phyloP scores from a whole-genome alignment of 768 basidiomycete genomes.

The Rhizopogon sp. region DNA sequence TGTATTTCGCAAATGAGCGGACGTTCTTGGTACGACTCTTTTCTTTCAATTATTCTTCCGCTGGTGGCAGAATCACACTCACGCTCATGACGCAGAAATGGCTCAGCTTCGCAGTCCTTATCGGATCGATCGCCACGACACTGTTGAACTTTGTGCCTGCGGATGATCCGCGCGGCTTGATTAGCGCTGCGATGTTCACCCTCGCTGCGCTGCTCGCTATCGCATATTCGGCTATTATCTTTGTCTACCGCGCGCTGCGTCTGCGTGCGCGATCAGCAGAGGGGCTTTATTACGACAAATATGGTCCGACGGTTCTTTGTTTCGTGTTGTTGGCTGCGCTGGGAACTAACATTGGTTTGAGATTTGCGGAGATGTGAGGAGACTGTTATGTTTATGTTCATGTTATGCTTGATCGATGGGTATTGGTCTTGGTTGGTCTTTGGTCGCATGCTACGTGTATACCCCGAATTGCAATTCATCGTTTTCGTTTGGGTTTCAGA shows the following conservation, averaged over 20 bases:
- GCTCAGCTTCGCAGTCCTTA: slow-evolving; percentile 82
- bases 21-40: slow-evolving; percentile 77
- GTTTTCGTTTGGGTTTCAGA: too few species aligned
- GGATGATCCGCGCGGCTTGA: slow-evolving; percentile 70
- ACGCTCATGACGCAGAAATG: slow-evolving; percentile 57
- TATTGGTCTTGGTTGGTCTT: too few species aligned
- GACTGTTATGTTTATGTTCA: not conserved
- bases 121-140: slow-evolving; percentile 86
- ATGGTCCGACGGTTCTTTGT: slow-evolving; percentile 76
- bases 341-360: slow-evolving; percentile 68
- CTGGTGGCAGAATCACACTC: not conserved
- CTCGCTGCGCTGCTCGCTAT: slow-evolving; percentile 85
- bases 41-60: not conserved
- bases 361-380: slow-evolving; percentile 48
- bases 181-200: slow-evolving; percentile 87
- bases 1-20: slow-evolving; percentile 93
- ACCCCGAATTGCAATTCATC: too few species aligned
- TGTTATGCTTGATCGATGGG: too few species aligned
- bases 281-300: slow-evolving; percentile 86
- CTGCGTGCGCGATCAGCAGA: slow-evolving; percentile 70
- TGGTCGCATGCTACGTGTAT: not conserved
- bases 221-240: slow-evolving; percentile 79
- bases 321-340: slow-evolving; percentile 64
- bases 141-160: slow-evolving; percentile 81
- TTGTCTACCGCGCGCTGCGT: slow-evolving; percentile 66